phyloP scores from a whole-genome alignment of 768 basidiomycete species.

The Leucocoprinus sp. region DNA sequence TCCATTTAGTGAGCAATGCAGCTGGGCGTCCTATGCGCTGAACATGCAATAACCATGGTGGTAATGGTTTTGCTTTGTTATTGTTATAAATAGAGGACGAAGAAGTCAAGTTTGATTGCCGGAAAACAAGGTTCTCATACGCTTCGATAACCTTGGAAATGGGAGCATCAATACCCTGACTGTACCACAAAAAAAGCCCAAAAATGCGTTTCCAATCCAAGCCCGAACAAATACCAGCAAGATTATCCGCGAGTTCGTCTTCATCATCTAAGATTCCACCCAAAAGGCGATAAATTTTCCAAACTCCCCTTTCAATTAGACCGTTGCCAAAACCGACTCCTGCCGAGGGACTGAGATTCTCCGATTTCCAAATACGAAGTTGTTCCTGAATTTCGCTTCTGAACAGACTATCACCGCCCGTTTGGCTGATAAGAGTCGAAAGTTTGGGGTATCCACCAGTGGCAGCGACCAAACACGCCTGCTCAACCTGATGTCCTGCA shows the following conservation, averaged over 20 bases:
- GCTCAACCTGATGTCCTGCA: constrained; percentile 82
- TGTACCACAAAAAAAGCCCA: constrained; percentile 88
- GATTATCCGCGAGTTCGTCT: constrained; percentile 38
- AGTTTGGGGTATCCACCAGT: constrained; percentile 76
- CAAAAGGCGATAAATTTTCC: constrained; percentile 78
- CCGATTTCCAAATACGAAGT: constrained; percentile 73
- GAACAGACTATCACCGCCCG: constrained; percentile 69
- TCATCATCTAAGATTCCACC: constrained; percentile 61
- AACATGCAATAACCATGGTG: constrained; percentile 13
- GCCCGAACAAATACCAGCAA: constrained; percentile 47
- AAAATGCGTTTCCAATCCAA: constrained; percentile 95
- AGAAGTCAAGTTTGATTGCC: constrained; percentile 32
- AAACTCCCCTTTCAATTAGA: constrained; percentile 50
- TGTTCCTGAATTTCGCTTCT: constrained; percentile 67
- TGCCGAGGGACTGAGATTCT: constrained; percentile 37
- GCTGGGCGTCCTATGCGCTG: constrained; percentile 24
- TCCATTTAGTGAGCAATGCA: constrained; percentile 11
- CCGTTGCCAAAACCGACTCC: constrained; percentile 16
- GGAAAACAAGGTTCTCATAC: constrained; percentile 41
- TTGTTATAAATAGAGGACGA: no score
- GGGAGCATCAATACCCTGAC: constrained; percentile 59
- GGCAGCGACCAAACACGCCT: constrained; percentile 67
- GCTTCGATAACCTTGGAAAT: constrained; percentile 60
- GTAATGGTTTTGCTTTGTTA: constrained; percentile 27
- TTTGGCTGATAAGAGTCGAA: constrained; percentile 84